A percentile compares a stretch with the other conserved stretches of the same genome.
Conservation (phyloP, 192 early-diverging fungal species). For the Phlyctochytrium planicorne region DNA sequence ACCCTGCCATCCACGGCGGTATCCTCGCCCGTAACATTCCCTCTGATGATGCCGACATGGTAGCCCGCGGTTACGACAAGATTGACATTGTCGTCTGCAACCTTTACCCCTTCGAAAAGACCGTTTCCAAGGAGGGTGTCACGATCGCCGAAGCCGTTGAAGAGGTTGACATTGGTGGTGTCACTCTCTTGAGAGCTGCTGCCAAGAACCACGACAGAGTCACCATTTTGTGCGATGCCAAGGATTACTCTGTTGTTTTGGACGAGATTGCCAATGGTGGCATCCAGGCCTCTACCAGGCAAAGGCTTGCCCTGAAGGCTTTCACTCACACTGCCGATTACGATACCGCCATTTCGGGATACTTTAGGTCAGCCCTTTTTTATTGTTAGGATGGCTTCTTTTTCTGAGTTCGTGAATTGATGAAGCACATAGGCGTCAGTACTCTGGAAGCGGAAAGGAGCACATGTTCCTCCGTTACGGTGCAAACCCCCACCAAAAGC, state of each 20-base stretch:
- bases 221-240: conserved; percentile 87
- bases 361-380: conserved; percentile 72
- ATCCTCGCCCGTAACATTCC: conserved; percentile 88
- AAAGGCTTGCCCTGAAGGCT: conserved; percentile 88
- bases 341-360: conserved; percentile 90
- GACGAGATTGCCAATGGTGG: conserved; percentile 66
- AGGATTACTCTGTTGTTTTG: conserved; percentile 82
- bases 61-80: conserved; percentile 82
- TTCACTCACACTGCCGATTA: conserved; percentile 96
- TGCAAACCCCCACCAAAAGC: conserved; percentile 98
- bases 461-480: conserved; percentile 92
- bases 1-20: conserved; percentile 97
- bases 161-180: conserved; percentile 98
- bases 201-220: conserved; percentile 99
- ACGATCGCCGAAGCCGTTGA: conserved; percentile 95
- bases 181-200: conserved; percentile 95
- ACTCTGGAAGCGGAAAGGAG: conserved; percentile 65
- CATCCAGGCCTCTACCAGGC: conserved; percentile 70
- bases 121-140: conserved; percentile 82
- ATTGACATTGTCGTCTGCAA: conserved; percentile 97
- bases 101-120: conserved; percentile 97
- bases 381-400: too few relatives aligned
- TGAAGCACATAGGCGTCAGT: too few relatives aligned
- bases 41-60: conserved; percentile 84
- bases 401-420: too few relatives aligned